Percentiles rank a stretch among this genome's conserved stretches.
These are phyloP conservation scores for Mycosphaerelloides madeirae DNA, from an alignment of 2,329 filamentous ascomycete species.

Conservation along the genomic window DNA sequence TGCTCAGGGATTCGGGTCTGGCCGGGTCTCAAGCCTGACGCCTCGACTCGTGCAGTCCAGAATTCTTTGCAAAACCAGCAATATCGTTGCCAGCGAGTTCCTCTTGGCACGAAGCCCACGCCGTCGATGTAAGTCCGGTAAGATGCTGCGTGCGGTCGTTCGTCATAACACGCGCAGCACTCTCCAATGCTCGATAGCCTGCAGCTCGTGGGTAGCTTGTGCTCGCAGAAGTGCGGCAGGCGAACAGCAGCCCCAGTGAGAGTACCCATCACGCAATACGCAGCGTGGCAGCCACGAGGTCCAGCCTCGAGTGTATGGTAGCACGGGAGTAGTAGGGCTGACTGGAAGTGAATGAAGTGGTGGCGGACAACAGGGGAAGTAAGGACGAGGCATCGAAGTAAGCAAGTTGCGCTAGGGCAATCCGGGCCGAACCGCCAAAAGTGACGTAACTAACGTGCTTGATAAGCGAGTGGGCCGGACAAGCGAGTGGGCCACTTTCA, in stretches of 20 bases:
- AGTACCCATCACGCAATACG: conserved; percentile 25
- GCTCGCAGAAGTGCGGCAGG: conserved; percentile 27
- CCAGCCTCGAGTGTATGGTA: neutral
- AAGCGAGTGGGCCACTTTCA: too few relatives aligned
- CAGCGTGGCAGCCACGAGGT: neutral
- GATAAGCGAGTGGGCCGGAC: too few relatives aligned
- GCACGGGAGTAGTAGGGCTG: neutral
- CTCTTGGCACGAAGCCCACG: conserved; percentile 46
- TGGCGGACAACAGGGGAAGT: neutral
- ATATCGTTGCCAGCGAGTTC: conserved; percentile 48
- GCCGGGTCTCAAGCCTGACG: conserved; percentile 38
- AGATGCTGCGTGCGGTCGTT: conserved; percentile 36
- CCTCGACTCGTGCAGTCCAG: conserved; percentile 44
- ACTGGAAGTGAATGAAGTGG: neutral
- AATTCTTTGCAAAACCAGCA: conserved; percentile 52
- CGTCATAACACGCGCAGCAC: conserved; percentile 32
- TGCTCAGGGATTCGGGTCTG: conserved; percentile 45
- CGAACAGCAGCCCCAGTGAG: conserved; percentile 27
- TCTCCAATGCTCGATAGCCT: conserved; percentile 27
- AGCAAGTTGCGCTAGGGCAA: neutral
- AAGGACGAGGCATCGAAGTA: neutral
- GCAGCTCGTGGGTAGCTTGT: conserved; percentile 31
- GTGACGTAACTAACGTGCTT: too few relatives aligned
- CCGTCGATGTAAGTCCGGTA: conserved; percentile 49
- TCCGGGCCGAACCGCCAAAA: neutral